Evolutionary conservation across 1,284 basidiomycete species (phyloP), one percentile per base, ranked within the genome.

Genomic region (Nidula niveotomentosa): DNA sequence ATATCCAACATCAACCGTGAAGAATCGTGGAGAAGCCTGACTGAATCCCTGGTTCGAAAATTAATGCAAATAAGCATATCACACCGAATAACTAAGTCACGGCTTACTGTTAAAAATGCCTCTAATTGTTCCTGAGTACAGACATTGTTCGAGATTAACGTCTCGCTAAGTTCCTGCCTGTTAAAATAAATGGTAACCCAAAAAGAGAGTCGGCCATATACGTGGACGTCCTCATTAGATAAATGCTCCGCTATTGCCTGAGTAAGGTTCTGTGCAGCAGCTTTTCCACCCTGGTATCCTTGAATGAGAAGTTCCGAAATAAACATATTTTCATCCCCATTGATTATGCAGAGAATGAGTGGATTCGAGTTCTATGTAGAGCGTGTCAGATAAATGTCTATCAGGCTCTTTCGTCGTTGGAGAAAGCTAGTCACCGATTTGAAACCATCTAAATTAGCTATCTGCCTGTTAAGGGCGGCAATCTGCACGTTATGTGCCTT

Each of bases 121-220:
- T 89, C 83, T 59, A 90, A 79, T 59, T 90, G 84, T 48, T 86
- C 84, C 23, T 71, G 69, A 39, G 79, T 80, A 64, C 88, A 90
- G 53, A 84, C 68, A 53, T 76, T 76, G 61, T 79, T 75, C 33
- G 70, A 71, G 52, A 77, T 69, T 46, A 89, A 75, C 53, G 74
- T 72, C 48, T 81, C 77, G 23, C 77, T 66, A 53, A 88, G 73
- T 33, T 78, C 77, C 52, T 70, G 65, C 68, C 81, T 86, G 73
- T 86, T 88, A 69, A 84, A 78, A 73, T 85, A 91, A 55, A 91
- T 67, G 49, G 80, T 81, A 53, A 89, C 81, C 85, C 87, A 90
- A 67, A 90, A 84, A 13, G 85, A 86, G 48, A 87, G 74, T 2
- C 82, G 77, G 36, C 81, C 80, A 57, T 81, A 79, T 52, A 78